Percentiles rank a stretch among this genome's conserved stretches.
Conservation (phyloP, 2,329 filamentous ascomycete genomes). For the Monosporascus sp. region DNA sequence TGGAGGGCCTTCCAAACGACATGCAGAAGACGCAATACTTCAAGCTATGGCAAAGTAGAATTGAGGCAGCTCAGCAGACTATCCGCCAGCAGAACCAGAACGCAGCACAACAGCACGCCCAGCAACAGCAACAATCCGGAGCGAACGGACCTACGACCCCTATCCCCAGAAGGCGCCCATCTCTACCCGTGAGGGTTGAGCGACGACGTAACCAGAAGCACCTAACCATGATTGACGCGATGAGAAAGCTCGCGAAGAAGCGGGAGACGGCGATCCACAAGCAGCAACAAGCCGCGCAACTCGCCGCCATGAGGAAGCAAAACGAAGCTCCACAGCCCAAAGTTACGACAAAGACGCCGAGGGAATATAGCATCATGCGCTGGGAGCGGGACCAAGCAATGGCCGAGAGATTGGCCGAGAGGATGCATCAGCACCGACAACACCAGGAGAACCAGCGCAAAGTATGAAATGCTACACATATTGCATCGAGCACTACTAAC, state of each 20-base stretch:
- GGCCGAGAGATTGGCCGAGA: conserved; percentile 55
- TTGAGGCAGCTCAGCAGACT: conserved; percentile 53
- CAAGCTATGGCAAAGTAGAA: conserved; percentile 60
- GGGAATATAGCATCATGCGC: conserved; percentile 85
- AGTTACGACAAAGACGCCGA: conserved; percentile 65
- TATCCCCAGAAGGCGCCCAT: conserved; percentile 60
- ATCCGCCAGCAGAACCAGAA: conserved; percentile 50
- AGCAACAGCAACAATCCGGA: conserved; percentile 28
- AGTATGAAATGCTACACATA: conserved; percentile 35
- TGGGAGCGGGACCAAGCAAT: conserved; percentile 75
- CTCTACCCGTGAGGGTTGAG: conserved; percentile 79
- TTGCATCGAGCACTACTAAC: conserved; percentile 21
- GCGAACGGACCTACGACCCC: conserved; percentile 39
- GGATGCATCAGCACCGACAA: conserved; percentile 47
- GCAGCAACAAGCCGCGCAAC: conserved; percentile 72
- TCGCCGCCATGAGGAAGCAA: conserved; percentile 76
- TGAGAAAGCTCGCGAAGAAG: conserved; percentile 94
- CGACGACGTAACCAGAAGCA: conserved; percentile 81
- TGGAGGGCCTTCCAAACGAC: conserved; percentile 86
- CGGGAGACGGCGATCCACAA: conserved; percentile 81
- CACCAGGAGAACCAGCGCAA: conserved; percentile 51
- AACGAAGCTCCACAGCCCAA: conserved; percentile 55
- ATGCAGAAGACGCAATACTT: conserved; percentile 97
- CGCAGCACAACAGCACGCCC: conserved; percentile 31
- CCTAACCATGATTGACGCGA: conserved; percentile 83